Evolutionary conservation across 768 basidiomycete species (phyloP).

Genomic region (Tricholoma saponaceum): DNA sequence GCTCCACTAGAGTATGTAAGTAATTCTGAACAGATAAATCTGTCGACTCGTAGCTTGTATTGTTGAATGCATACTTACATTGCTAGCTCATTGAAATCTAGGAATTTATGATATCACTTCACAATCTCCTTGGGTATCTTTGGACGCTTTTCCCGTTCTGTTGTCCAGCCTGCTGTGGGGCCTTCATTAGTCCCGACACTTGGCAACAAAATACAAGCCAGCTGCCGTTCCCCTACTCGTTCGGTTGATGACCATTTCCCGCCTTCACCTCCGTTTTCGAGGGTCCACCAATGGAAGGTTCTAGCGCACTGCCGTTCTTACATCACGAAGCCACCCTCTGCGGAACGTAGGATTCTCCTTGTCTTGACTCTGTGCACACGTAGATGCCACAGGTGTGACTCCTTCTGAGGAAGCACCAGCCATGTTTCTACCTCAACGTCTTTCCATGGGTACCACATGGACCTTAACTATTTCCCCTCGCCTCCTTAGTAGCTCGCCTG

Average conservation of each 20-base stretch:
- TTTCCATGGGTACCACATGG: constrained; percentile 73
- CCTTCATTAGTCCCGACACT: constrained; percentile 32
- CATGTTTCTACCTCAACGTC: constrained; percentile 73
- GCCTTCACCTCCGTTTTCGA: constrained; percentile 45
- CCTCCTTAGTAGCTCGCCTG: constrained; percentile 58
- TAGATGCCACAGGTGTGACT: constrained; percentile 63
- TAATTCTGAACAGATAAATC: background rate
- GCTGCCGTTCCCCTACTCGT: constrained; percentile 27
- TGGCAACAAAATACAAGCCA: constrained; percentile 66
- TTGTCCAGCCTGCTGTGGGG: constrained; percentile 39
- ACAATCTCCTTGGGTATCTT: constrained; percentile 35
- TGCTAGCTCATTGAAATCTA: too few species aligned
- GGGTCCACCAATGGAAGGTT: constrained; percentile 66
- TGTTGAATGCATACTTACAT: background rate
- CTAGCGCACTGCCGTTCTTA: constrained; percentile 48
- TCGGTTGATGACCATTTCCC: constrained; percentile 29
- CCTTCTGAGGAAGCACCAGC: constrained; percentile 59
- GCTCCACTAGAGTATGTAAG: too few species aligned
- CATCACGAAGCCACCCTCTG: constrained; percentile 70
- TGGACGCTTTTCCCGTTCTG: constrained; percentile 46
- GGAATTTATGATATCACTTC: constrained; percentile 11
- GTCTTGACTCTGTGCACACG: constrained; percentile 61
- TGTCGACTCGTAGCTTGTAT: background rate
- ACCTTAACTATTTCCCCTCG: constrained; percentile 53
- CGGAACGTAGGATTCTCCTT: constrained; percentile 46